phyloP scores from a whole-genome alignment of 2,329 filamentous ascomycete genomes.

The Penicillium oxalicum region DNA sequence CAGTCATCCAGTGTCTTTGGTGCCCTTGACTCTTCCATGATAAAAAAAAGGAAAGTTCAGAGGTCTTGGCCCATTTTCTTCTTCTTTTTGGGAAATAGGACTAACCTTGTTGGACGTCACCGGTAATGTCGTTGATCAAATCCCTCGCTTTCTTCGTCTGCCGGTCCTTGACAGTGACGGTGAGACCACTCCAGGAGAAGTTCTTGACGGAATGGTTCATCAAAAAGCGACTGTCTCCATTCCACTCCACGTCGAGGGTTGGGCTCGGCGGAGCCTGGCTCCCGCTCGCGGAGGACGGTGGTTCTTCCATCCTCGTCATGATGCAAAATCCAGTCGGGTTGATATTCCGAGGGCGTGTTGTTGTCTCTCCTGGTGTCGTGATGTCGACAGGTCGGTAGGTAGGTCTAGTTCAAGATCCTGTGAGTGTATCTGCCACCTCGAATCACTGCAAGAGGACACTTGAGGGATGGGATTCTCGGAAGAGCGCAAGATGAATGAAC shows the following conservation, averaged over 20 bases:
- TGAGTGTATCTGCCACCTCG: too few relatives aligned
- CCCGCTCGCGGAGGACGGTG: not conserved
- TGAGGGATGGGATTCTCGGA: too few relatives aligned
- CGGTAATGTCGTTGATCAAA: constrained; percentile 59
- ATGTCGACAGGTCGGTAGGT: too few relatives aligned
- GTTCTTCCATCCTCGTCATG: constrained; percentile 1
- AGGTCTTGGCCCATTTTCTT: too few relatives aligned
- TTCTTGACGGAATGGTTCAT: constrained; percentile 57
- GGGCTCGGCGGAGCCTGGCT: not conserved
- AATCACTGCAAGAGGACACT: too few relatives aligned
- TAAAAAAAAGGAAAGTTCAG: too few relatives aligned
- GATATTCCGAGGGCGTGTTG: too few relatives aligned
- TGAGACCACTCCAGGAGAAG: constrained; percentile 62
- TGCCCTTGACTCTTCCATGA: too few relatives aligned
- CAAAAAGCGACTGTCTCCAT: constrained; percentile 27
- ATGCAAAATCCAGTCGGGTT: not conserved
- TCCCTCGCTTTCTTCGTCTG: constrained; percentile 57
- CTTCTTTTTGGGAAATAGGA: not conserved
- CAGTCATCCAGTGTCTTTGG: not conserved
- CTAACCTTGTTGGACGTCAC: constrained; percentile 57
- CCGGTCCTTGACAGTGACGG: constrained; percentile 66
- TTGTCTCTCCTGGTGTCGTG: too few relatives aligned
- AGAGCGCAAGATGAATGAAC: too few relatives aligned
- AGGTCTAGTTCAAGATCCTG: too few relatives aligned
- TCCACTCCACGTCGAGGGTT: constrained; percentile 30